phyloP scores from a whole-genome alignment of 1,284 basidiomycete genomes.

The Takashimella tepidaria region DNA sequence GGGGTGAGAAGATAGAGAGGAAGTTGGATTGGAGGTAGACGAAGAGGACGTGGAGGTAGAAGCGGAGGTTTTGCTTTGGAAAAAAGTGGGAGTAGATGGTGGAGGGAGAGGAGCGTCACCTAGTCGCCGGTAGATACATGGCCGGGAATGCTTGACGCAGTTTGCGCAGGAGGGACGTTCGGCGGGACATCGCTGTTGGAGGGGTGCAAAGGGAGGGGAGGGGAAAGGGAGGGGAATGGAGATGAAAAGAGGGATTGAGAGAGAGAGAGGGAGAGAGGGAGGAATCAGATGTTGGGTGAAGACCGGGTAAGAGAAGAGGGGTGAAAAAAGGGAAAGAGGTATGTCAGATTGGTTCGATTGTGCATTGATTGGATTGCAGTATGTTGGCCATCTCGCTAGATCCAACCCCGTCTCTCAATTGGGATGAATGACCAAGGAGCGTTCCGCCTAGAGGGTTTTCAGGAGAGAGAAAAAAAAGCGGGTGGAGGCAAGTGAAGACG shows the following conservation, averaged over 20 bases:
- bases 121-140: conserved; percentile 12
- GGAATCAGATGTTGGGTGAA: not conserved
- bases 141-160: conserved; percentile 11
- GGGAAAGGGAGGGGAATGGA: not conserved
- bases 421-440: too few species aligned
- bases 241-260: not conserved
- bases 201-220: not conserved
- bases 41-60: not conserved
- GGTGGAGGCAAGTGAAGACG: not conserved
- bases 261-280: not conserved
- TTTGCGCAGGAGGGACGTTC: conserved; percentile 15
- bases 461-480: too few species aligned
- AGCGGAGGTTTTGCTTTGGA: conserved; percentile 1
- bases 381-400: too few species aligned
- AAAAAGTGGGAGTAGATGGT: not conserved
- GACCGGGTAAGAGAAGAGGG: too few species aligned
- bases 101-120: not conserved
- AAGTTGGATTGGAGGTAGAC: too few species aligned
- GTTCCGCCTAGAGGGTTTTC: too few species aligned
- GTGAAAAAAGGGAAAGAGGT: too few species aligned
- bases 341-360: too few species aligned
- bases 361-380: too few species aligned
- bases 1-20: not conserved
- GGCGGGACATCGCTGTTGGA: conserved; percentile 13
- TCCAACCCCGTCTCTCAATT: too few species aligned